phyloP scores from a whole-genome alignment of 78 protist genomes.

The Pirum gemmata region DNA sequence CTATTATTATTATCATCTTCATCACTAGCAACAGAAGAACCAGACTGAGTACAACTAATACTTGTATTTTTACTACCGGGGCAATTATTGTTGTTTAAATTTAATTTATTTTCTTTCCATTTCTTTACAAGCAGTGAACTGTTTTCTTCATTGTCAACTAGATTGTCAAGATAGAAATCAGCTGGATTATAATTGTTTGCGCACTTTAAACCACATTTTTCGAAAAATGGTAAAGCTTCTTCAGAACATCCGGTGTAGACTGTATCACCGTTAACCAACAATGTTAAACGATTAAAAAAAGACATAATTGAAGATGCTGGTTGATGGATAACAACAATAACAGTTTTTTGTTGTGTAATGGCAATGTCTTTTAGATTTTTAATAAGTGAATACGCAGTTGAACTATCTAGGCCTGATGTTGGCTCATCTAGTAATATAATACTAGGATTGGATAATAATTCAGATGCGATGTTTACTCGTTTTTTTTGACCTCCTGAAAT shows the following conservation, averaged over 20 bases:
- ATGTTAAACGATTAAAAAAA: conserved; percentile 58
- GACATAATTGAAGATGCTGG: conserved; percentile 62
- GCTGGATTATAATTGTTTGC: conserved; percentile 57
- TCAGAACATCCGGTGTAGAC: conserved; percentile 50
- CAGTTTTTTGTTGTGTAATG: background rate
- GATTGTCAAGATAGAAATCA: conserved; percentile 44
- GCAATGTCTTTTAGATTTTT: conserved; percentile 6
- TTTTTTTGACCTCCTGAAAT: conserved; percentile 67
- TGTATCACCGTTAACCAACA: conserved; percentile 64
- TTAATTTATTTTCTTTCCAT: too few species aligned
- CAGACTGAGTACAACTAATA: too few species aligned
- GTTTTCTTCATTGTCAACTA: too few species aligned
- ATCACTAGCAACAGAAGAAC: too few species aligned
- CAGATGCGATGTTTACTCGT: conserved; percentile 52
- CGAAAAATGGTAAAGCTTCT: conserved; percentile 3
- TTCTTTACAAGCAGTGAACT: too few species aligned
- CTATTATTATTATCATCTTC: background rate
- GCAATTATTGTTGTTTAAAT: too few species aligned
- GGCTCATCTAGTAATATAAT: conserved; percentile 72
- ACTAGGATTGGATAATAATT: conserved; percentile 56
- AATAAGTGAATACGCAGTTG: conserved; percentile 41
- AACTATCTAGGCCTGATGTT: conserved; percentile 63
- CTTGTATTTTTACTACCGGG: too few species aligned
- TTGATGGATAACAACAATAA: conserved; percentile 74
- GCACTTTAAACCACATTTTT: conserved; percentile 40